Evolutionary conservation across 129 eudicot species (phyloP).

Genomic region (Artemisia annua): DNA sequence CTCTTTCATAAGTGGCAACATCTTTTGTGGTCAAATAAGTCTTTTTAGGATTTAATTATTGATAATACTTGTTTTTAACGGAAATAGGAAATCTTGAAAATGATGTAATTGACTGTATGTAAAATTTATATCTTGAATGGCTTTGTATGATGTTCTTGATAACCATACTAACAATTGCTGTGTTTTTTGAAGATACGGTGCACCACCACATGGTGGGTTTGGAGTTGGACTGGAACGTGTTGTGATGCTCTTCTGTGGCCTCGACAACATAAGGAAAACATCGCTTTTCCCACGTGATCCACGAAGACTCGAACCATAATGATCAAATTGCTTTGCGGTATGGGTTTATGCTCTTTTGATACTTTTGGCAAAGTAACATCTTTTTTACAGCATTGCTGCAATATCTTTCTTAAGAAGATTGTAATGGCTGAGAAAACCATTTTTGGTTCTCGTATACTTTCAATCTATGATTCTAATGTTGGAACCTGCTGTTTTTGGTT

Average conservation of each 20-base stretch:
- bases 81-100: background rate
- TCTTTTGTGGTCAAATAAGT: no score
- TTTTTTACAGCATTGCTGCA: background rate
- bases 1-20: no score
- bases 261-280: constrained; percentile 77
- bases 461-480: constrained; percentile 3
- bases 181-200: constrained; percentile 61
- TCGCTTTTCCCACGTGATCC: constrained; percentile 88
- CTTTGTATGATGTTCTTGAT: no score
- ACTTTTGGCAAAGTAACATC: background rate
- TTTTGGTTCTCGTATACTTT: constrained; percentile 18
- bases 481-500: constrained; percentile 15
- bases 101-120: background rate
- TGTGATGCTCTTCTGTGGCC: constrained; percentile 83
- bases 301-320: constrained; percentile 62
- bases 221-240: constrained; percentile 87
- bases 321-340: background rate
- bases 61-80: background rate
- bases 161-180: no score
- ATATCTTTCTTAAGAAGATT: constrained; percentile 13
- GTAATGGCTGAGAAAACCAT: background rate
- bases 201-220: constrained; percentile 81
- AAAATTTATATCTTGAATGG: background rate
- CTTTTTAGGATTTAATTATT: no score
- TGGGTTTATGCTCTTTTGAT: background rate